phyloP scores from a whole-genome alignment of 768 basidiomycete species.

The Coprinopsis sp. region DNA sequence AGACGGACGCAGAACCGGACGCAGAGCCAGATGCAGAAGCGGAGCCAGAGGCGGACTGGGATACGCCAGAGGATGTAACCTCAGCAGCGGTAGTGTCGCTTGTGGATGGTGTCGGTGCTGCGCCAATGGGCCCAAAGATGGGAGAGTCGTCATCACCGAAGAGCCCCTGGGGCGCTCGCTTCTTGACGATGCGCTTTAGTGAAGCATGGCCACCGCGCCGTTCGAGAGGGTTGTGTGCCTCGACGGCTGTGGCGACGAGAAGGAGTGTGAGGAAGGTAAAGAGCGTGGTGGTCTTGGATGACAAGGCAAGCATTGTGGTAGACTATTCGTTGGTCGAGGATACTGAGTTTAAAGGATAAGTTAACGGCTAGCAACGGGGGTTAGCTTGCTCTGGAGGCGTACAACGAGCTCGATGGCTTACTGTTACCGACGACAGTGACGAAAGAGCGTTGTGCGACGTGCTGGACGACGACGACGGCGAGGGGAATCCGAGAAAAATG shows the following conservation, averaged over 20 bases:
- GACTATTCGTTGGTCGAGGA: not conserved
- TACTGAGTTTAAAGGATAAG: not conserved
- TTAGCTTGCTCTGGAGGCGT: not conserved
- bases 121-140: conserved; percentile 32
- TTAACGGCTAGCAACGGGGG: not conserved
- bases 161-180: conserved; percentile 43
- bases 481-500: not conserved
- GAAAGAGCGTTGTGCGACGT: not conserved
- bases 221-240: conserved; percentile 39
- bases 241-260: conserved; percentile 42
- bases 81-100: conserved; percentile 6
- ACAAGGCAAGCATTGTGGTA: conserved; percentile 6
- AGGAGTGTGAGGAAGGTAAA: conserved; percentile 55
- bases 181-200: conserved; percentile 65
- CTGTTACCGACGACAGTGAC: not conserved
- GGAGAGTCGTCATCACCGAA: conserved; percentile 10
- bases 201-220: conserved; percentile 55
- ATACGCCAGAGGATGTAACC: conserved; percentile 7
- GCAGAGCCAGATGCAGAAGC: conserved; percentile 16
- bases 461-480: not conserved
- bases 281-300: conserved; percentile 38
- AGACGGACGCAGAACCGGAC: conserved; percentile 12
- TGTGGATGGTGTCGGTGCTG: conserved; percentile 22
- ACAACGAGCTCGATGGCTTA: not conserved
- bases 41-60: conserved; percentile 9